Evolutionary conservation across 768 basidiomycete species (phyloP).

Genomic region (Auricularia heimuer): DNA sequence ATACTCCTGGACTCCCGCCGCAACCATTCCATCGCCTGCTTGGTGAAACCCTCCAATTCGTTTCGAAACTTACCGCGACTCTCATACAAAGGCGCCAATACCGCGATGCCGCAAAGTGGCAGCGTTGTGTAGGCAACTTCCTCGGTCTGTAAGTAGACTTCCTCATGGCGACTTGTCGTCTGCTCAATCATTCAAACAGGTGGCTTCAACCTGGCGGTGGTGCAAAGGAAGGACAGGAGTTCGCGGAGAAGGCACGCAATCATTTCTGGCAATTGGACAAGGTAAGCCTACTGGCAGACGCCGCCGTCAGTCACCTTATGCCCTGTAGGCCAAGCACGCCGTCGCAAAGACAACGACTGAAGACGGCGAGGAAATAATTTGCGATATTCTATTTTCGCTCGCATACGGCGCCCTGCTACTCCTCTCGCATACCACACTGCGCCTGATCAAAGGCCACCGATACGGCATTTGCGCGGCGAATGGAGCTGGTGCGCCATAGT

Average conservation of each 20-base stretch:
- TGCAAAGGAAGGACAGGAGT: conserved; percentile 34
- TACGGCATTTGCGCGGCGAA: conserved; percentile 97
- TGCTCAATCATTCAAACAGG: not conserved
- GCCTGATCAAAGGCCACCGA: conserved; percentile 79
- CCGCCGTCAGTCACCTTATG: conserved; percentile 5
- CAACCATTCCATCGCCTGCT: conserved; percentile 4
- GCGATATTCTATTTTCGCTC: conserved; percentile 89
- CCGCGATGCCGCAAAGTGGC: not conserved
- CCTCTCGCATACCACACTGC: conserved; percentile 86
- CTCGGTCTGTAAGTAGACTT: not conserved
- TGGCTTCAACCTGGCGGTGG: conserved; percentile 18
- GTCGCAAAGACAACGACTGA: conserved; percentile 28
- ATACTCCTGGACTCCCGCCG: not conserved
- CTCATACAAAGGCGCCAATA: not conserved
- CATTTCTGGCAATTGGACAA: conserved; percentile 74
- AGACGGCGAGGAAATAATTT: conserved; percentile 77
- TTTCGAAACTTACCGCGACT: not conserved
- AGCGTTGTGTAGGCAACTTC: not conserved
- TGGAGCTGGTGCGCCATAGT: conserved; percentile 51
- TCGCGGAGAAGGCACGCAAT: conserved; percentile 54
- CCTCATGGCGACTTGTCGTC: not conserved
- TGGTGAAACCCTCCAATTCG: conserved; percentile 5
- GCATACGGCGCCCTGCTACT: conserved; percentile 92
- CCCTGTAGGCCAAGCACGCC: conserved; percentile 1
- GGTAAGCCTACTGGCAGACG: conserved; percentile 14